Evolutionary conservation across 139 green algal genomes (phyloP).

Genomic region (Trebouxia sp.): DNA sequence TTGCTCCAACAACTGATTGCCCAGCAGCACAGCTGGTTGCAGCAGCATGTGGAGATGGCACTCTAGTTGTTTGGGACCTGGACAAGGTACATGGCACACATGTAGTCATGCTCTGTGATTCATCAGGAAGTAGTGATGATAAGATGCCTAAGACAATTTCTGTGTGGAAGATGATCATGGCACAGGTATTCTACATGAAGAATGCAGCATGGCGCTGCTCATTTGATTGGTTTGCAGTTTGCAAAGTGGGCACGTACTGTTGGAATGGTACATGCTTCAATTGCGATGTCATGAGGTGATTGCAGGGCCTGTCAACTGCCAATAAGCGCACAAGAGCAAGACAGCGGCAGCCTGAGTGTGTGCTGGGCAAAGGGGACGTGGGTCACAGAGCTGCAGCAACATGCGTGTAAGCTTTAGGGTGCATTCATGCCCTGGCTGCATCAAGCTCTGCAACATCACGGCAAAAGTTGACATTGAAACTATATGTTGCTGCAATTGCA

Average conservation of each 20-base stretch:
- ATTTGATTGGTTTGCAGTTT: too few relatives aligned
- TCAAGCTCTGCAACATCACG: too few relatives aligned
- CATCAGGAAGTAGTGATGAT: too few relatives aligned
- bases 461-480: too few relatives aligned
- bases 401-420: not conserved
- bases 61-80: not conserved
- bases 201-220: too few relatives aligned
- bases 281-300: not conserved
- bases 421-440: too few relatives aligned
- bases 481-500: not conserved
- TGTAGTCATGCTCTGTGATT: not conserved
- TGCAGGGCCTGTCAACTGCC: not conserved
- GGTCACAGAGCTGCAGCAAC: conserved; percentile 10
- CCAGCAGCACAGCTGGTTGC: not conserved
- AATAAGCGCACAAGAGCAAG: conserved; percentile 10
- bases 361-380: not conserved
- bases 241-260: too few relatives aligned
- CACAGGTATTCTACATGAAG: too few relatives aligned
- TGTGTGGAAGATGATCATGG: too few relatives aligned
- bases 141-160: too few relatives aligned
- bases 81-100: not conserved
- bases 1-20: not conserved
- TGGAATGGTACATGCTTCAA: not conserved
- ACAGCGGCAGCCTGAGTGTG: not conserved
- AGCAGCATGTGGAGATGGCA: conserved; percentile 10